Evolutionary conservation across 2,329 filamentous ascomycete genomes (phyloP).

Genomic region (Phoma sp.): DNA sequence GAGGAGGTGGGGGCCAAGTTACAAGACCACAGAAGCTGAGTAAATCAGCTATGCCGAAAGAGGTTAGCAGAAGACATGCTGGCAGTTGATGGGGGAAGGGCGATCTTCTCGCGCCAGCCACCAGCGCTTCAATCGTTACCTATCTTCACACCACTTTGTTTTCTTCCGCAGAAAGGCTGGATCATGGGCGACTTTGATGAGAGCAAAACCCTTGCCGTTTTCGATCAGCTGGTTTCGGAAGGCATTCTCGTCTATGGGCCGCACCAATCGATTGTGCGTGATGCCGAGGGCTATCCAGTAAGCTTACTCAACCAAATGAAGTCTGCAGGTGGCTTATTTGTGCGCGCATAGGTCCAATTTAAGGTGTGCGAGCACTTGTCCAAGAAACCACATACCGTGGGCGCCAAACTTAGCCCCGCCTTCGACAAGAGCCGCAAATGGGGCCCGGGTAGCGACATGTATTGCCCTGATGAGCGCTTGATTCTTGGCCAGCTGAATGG

Average conservation of each 20-base stretch:
- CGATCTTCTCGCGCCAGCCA: not conserved
- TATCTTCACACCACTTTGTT: not conserved
- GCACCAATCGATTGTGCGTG: slow-evolving; percentile 22
- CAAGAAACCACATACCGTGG: slow-evolving; percentile 39
- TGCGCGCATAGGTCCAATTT: slow-evolving; percentile 36
- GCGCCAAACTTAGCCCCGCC: slow-evolving; percentile 22
- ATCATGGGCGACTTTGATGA: slow-evolving; percentile 22
- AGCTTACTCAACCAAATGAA: not conserved
- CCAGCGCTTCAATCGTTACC: slow-evolving; percentile 1
- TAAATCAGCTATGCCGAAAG: too few species aligned
- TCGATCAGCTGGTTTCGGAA: slow-evolving; percentile 36
- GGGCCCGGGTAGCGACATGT: slow-evolving; percentile 50
- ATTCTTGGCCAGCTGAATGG: slow-evolving; percentile 49
- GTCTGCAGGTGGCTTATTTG: not conserved
- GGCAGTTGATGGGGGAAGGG: not conserved
- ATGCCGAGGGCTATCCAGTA: slow-evolving; percentile 36
- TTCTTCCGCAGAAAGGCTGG: not conserved
- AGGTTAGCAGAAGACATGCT: not conserved
- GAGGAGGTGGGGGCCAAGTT: not conserved
- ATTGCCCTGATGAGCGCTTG: slow-evolving; percentile 52
- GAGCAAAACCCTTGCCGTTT: slow-evolving; percentile 20
- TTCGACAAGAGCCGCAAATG: slow-evolving; percentile 31
- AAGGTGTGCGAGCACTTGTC: slow-evolving; percentile 37
- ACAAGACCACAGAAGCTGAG: not conserved
- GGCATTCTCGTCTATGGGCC: slow-evolving; percentile 33